Base-by-base conservation (phyloP, 192 early-diverging fungal genomes). In the Dissophora globulifera region DNA sequence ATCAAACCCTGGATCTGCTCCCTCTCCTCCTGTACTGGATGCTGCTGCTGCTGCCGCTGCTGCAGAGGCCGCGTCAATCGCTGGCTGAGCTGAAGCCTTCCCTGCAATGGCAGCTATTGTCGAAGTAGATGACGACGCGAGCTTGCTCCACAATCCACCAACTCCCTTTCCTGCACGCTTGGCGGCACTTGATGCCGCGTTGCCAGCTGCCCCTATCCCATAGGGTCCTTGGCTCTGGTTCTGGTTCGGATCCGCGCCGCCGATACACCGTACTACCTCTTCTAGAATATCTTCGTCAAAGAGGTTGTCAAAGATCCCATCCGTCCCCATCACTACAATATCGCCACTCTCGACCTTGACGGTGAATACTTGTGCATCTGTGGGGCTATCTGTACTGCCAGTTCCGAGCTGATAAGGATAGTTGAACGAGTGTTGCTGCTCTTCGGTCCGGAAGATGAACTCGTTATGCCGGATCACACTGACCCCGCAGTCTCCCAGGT, bases 391-490 rank as follows among this genome's bases (percentile, higher is more conserved):
- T 47, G 86, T 87, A 50, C 85, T 83, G 42, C 91, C 91, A 13
- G 93, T 97, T 46, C 97, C 95, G 26, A 99, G 87, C 69, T 99
- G 98, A 72, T 88, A 97, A 7, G 98, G 98, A 69, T 93, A 98
- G 81, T 99, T 99, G 84, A 99, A 99, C 15, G 94, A 96, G 81
- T 99, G 95, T 79, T 98, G 96, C 67, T 98, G 98, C 78, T 98
- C 96, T 82, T 98, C 95, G 31, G 90, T 96, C 38, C 95, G 86
- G 80, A 97, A 99, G 20, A 96, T 90, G 78, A 92, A 86, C 59
- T 94, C 90, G 53, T 92, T 90, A 52, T 90, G 85, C 32, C 98
- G 90, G 46, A 99, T 92, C 1, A 99, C 84, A 31, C 91, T 84
- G 59, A 98, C 81, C 4, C 94, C 94, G 76, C 95, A 96, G 80